Percentiles rank a stretch among this genome's conserved stretches.
phyloP scores from a whole-genome alignment of 768 basidiomycete genomes.

The Pisolithus marmoratus region DNA sequence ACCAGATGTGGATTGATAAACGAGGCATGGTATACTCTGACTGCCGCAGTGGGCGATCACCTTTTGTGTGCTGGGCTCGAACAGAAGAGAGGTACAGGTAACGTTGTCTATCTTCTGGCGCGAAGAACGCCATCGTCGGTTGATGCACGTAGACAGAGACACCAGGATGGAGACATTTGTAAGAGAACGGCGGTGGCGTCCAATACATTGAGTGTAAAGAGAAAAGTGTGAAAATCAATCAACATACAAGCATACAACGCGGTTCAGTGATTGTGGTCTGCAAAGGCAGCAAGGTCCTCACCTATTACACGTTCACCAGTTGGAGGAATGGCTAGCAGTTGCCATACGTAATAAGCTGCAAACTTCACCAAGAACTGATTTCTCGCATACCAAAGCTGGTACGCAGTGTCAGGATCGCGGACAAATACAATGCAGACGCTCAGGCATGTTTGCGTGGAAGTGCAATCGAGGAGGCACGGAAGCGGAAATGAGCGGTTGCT shows the following conservation, averaged over 20 bases:
- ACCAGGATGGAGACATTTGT: not conserved
- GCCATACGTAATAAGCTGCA: conserved; percentile 70
- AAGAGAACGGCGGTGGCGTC: conserved; percentile 15
- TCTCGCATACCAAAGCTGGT: conserved; percentile 72
- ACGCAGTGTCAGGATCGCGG: conserved; percentile 62
- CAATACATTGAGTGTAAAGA: conserved; percentile 9
- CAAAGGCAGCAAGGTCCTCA: conserved; percentile 27
- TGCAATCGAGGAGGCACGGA: conserved; percentile 65
- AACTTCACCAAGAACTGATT: conserved; percentile 69
- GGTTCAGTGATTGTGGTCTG: conserved; percentile 23
- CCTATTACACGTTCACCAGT: conserved; percentile 53
- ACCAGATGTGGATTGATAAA: conserved; percentile 40
- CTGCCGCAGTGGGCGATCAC: conserved; percentile 51
- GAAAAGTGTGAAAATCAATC: conserved; percentile 10
- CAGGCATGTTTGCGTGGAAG: conserved; percentile 64
- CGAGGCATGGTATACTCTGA: conserved; percentile 58
- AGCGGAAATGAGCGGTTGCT: conserved; percentile 71
- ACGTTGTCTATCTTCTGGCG: conserved; percentile 32
- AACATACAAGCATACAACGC: conserved; percentile 27
- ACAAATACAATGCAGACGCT: conserved; percentile 71
- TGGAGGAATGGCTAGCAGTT: conserved; percentile 70
- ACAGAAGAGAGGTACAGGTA: conserved; percentile 35
- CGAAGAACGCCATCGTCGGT: conserved; percentile 28
- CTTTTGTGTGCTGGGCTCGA: conserved; percentile 34
- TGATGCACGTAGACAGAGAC: conserved; percentile 23